Evolutionary conservation across 2,329 filamentous ascomycete species (phyloP), one percentile per base, ranked within the genome.

Genomic region (Kalmusia sp.): DNA sequence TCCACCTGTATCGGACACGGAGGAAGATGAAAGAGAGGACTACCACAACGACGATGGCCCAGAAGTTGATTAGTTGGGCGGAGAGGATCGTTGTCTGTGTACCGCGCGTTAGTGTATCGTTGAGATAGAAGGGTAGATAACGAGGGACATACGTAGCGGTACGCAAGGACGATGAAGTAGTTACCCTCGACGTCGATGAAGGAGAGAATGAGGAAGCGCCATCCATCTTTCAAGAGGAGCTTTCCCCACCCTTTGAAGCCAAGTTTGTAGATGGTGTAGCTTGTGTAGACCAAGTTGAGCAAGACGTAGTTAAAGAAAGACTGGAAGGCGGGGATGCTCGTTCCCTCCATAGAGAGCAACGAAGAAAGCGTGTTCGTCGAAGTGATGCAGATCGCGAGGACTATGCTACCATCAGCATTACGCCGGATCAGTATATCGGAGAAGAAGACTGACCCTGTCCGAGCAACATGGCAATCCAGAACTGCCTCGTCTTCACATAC

Each of bases 111-210:
- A 19, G 6, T 35, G 12, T 35, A 6, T 14, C 17, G 27, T 30
- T 19, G n/a, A n/a, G 11, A 27, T 15, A 7, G n/a, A 14, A 17
- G 28, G 25, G 44, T 19, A 34, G 33, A 9, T 39, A 21, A 27
- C 33, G 24, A 11, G 14, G n/a, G 14, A 61, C 65, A 47, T 57
- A 65, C 67, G 54, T 75, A 87, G 54, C 89, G 84, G 79, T 98
- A 99, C 4, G 93, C 95, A 44, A 97, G 83, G 45, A 99, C 93
- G 67, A 93, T 93, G 73, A 98, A 98, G 81, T 97, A 99, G 79
- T 99, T 99, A 57, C 95, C 95, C 77, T 97, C 85, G 44, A 98
- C 93, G 71, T 99, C 95, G 64, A 95, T 84, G 76, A 98, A 97
- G 47, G 90, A 87, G 56, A 99, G 85, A 74, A 97, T 91, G 66